Evolutionary conservation across 306 rosid genomes (phyloP).

Genomic region (Pterocarpus macrocarpus): DNA sequence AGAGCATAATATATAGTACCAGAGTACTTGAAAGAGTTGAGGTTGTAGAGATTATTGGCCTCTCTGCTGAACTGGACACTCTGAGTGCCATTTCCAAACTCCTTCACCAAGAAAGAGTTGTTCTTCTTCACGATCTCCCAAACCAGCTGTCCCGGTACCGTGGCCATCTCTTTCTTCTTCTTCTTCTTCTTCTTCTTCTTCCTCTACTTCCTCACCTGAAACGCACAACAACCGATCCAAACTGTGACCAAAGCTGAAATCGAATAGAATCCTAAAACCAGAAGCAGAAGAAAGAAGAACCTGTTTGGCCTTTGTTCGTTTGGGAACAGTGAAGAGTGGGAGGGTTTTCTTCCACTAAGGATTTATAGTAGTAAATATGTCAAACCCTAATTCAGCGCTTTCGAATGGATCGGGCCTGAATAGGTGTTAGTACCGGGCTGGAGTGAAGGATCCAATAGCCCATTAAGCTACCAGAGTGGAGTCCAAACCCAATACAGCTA

Average conservation of each 20-base stretch:
- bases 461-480: not conserved
- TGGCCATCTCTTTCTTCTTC: constrained; percentile 62
- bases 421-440: not conserved
- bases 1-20: constrained; percentile 49
- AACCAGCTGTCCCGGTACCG: constrained; percentile 80
- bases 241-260: not conserved
- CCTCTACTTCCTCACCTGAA: constrained; percentile 43
- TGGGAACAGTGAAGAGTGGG: not conserved
- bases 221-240: constrained; percentile 33
- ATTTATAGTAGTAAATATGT: constrained; percentile 50
- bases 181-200: no score
- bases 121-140: constrained; percentile 97
- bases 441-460: not conserved
- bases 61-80: constrained; percentile 90
- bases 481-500: not conserved
- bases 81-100: constrained; percentile 82
- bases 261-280: not conserved
- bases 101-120: constrained; percentile 84
- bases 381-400: constrained; percentile 63
- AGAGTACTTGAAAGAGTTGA: constrained; percentile 80
- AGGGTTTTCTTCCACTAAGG: not conserved
- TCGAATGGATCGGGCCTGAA: not conserved
- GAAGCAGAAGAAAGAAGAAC: not conserved
- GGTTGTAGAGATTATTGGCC: constrained; percentile 80
- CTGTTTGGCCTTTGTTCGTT: constrained; percentile 10